phyloP scores from a whole-genome alignment of 1,284 basidiomycete species.

The Limonomyces culmigenus region DNA sequence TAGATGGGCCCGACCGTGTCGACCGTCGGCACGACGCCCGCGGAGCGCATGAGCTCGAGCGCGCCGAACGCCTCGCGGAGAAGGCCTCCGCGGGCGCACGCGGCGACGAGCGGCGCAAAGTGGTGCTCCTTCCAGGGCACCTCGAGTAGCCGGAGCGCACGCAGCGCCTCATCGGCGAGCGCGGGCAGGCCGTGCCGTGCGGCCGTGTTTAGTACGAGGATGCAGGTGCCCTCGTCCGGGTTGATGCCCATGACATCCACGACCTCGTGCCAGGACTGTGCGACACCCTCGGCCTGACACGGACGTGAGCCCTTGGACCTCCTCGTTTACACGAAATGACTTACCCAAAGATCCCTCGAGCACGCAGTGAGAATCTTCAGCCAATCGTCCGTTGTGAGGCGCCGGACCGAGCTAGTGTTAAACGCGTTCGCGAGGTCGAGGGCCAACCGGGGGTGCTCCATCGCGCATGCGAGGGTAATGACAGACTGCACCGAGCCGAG shows the following conservation, averaged over 20 bases:
- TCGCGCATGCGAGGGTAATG: conserved; percentile 28
- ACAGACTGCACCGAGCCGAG: conserved; percentile 29
- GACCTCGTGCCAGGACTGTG: conserved; percentile 43
- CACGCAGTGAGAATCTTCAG: conserved; percentile 37
- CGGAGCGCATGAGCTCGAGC: conserved; percentile 36
- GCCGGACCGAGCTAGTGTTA: conserved; percentile 34
- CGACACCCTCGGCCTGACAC: conserved; percentile 56
- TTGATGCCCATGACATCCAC: conserved; percentile 31
- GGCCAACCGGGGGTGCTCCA: conserved; percentile 43
- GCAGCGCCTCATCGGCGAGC: conserved; percentile 50
- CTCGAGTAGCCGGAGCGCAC: conserved; percentile 27
- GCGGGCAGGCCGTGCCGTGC: conserved; percentile 52
- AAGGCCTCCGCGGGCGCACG: conserved; percentile 32
- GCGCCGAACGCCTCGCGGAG: conserved; percentile 41
- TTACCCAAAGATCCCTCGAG: conserved; percentile 42
- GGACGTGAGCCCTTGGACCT: no score
- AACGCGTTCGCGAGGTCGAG: conserved; percentile 45
- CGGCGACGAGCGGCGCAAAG: conserved; percentile 50
- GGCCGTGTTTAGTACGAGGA: conserved; percentile 54
- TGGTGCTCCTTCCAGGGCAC: conserved; percentile 49
- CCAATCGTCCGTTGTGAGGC: conserved; percentile 38
- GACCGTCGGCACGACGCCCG: conserved; percentile 24
- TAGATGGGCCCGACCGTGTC: conserved; percentile 36
- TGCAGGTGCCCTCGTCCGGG: conserved; percentile 62
- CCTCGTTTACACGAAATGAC: no score